Evolutionary conservation across 1,139 yeast genomes (phyloP).

Genomic region (Protomyces macrosporus): DNA sequence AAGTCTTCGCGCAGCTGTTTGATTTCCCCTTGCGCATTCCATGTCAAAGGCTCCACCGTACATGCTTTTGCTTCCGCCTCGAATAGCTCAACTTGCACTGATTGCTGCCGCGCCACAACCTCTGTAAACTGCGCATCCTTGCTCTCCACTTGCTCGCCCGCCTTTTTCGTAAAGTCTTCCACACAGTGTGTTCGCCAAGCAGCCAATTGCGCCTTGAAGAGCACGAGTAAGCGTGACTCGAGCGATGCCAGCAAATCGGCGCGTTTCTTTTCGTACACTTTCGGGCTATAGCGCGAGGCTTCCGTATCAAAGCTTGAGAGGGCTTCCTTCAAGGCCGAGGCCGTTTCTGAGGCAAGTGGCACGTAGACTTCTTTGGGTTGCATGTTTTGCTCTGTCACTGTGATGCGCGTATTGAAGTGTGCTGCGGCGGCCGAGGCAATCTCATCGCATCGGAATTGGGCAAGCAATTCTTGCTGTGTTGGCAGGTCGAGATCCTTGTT

Average conservation of each 20-base stretch:
- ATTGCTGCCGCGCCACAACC: conserved; percentile 37
- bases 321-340: conserved; percentile 34
- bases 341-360: conserved; percentile 21
- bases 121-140: conserved; percentile 32
- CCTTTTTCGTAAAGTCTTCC: conserved; percentile 33
- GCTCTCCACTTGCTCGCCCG: conserved; percentile 33
- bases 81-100: conserved; percentile 35
- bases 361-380: conserved; percentile 28
- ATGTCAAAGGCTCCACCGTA: conserved; percentile 34
- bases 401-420: conserved; percentile 34
- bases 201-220: conserved; percentile 45
- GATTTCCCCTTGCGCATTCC: conserved; percentile 37
- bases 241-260: conserved; percentile 46
- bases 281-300: conserved; percentile 60
- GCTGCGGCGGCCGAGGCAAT: conserved; percentile 53
- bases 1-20: conserved; percentile 37
- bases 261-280: conserved; percentile 57
- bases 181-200: conserved; percentile 40
- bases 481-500: conserved; percentile 94
- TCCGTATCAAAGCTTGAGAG: conserved; percentile 52
- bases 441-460: conserved; percentile 92
- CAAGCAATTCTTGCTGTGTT: conserved; percentile 90
- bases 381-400: conserved; percentile 28
- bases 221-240: conserved; percentile 43
- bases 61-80: conserved; percentile 34